These are phyloP conservation scores for Mycena sanguinolenta DNA, from an alignment of 768 basidiomycete genomes.

Conservation along the genomic window DNA sequence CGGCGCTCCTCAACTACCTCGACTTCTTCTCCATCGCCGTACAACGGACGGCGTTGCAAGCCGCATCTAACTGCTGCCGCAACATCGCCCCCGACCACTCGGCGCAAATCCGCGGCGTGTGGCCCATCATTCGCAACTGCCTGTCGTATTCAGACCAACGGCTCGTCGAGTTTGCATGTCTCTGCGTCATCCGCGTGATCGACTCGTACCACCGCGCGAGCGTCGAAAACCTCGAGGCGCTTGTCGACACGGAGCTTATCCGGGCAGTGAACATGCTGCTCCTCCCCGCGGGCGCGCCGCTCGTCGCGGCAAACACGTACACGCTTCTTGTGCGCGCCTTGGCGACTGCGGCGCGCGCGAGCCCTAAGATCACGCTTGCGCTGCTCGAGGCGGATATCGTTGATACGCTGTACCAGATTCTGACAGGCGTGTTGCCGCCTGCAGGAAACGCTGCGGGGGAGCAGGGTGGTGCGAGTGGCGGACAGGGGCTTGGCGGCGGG, in stretches of 20 bases:
- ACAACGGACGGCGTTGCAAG: slow-evolving; percentile 95
- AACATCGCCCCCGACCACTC: slow-evolving; percentile 93
- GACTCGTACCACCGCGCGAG: slow-evolving; percentile 92
- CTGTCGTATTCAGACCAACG: slow-evolving; percentile 94
- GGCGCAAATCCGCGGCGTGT: slow-evolving; percentile 88
- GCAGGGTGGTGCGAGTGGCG: slow-evolving; percentile 70
- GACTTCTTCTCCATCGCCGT: slow-evolving; percentile 99
- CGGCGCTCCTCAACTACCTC: slow-evolving; percentile 93
- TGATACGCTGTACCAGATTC: slow-evolving; percentile 92
- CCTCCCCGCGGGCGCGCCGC: slow-evolving; percentile 86
- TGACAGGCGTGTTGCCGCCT: slow-evolving; percentile 93
- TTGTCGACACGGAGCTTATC: slow-evolving; percentile 86
- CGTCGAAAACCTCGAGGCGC: slow-evolving; percentile 86
- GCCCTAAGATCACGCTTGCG: slow-evolving; percentile 87
- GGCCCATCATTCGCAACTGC: slow-evolving; percentile 94
- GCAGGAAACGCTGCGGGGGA: slow-evolving; percentile 64
- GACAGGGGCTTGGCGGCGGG: slow-evolving; percentile 89
- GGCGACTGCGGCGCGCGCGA: slow-evolving; percentile 89
- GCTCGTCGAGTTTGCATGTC: slow-evolving; percentile 96
- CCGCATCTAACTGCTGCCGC: slow-evolving; percentile 96
- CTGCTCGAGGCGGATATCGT: slow-evolving; percentile 94
- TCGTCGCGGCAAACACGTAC: slow-evolving; percentile 89
- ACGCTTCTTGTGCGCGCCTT: slow-evolving; percentile 89
- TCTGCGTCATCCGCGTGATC: slow-evolving; percentile 94
- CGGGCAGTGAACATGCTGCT: slow-evolving; percentile 88